Evolutionary conservation across 2,329 filamentous ascomycete genomes (phyloP).

Genomic region (Colletotrichum tropicale): DNA sequence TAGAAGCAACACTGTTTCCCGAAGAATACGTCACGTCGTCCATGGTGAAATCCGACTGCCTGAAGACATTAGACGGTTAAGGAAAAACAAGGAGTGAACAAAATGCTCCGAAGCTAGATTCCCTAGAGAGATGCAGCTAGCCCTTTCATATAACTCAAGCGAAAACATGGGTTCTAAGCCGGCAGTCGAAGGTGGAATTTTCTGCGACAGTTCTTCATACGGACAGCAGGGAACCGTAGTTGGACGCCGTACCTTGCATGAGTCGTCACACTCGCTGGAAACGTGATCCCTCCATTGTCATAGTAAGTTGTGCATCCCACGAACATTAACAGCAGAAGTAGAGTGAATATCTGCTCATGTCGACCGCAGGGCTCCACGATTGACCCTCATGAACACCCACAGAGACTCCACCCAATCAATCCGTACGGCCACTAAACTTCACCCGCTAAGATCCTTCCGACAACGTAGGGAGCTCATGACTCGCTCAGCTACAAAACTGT

Average conservation of each 20-base stretch:
- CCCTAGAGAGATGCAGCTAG: neutral
- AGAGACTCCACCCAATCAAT: neutral
- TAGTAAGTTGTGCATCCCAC: neutral
- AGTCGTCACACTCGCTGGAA: neutral
- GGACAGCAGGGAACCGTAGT: neutral
- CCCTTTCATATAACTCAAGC: neutral
- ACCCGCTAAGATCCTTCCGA: neutral
- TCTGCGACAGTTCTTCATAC: neutral
- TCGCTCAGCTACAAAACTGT: neutral
- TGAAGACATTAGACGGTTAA: neutral
- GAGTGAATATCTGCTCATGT: neutral
- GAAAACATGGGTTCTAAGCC: neutral
- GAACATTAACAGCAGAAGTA: neutral
- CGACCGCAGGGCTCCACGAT: neutral
- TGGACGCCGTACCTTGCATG: neutral
- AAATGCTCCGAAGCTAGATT: neutral
- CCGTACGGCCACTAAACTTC: neutral
- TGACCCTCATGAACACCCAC: neutral
- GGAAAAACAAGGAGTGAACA: neutral
- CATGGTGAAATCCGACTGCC: neutral
- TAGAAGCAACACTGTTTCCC: neutral
- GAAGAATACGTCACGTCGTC: neutral
- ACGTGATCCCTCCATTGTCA: neutral
- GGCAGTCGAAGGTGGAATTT: neutral
- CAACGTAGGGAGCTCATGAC: neutral